A percentile compares a stretch with the other conserved stretches of the same genome.
Evolutionary conservation across 169 alveolate genomes (phyloP).

Genomic region (Prorocentrum cordatum): DNA sequence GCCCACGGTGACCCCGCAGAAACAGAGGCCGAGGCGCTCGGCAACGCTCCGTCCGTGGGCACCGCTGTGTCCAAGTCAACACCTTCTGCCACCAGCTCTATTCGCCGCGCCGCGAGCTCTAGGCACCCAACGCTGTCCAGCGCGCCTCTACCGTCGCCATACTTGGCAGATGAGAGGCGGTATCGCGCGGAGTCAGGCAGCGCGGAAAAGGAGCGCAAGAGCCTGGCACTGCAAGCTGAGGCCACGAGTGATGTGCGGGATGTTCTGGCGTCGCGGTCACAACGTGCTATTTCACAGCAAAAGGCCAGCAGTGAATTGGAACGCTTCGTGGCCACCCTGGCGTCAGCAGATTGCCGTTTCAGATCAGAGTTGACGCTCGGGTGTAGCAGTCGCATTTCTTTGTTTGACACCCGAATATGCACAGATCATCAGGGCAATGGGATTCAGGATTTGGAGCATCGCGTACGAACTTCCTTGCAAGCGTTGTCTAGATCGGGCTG

Average conservation of each 20-base stretch:
- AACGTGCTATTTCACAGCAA: no score
- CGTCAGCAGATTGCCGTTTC: not conserved
- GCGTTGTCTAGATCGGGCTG: not conserved
- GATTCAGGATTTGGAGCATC: not conserved
- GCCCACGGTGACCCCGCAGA: not conserved
- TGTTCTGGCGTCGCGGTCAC: no score
- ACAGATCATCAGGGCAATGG: not conserved
- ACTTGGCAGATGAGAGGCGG: not conserved
- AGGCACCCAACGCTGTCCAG: no score
- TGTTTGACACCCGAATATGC: no score
- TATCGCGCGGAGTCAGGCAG: not conserved
- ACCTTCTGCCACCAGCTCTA: not conserved
- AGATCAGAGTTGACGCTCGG: not conserved
- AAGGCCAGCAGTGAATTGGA: not conserved
- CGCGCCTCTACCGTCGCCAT: no score
- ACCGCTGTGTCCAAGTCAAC: not conserved
- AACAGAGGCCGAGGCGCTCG: not conserved
- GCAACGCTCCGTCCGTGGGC: not conserved
- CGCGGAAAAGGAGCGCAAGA: not conserved
- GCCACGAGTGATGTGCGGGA: no score
- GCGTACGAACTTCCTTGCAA: not conserved
- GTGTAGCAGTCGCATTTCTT: no score
- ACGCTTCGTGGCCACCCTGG: not conserved
- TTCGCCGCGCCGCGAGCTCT: no score
- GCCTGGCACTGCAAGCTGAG: not conserved